A percentile compares a stretch with the other conserved stretches of the same genome.
phyloP scores from a whole-genome alignment of 768 basidiomycete species.

The Agaricus blazei region DNA sequence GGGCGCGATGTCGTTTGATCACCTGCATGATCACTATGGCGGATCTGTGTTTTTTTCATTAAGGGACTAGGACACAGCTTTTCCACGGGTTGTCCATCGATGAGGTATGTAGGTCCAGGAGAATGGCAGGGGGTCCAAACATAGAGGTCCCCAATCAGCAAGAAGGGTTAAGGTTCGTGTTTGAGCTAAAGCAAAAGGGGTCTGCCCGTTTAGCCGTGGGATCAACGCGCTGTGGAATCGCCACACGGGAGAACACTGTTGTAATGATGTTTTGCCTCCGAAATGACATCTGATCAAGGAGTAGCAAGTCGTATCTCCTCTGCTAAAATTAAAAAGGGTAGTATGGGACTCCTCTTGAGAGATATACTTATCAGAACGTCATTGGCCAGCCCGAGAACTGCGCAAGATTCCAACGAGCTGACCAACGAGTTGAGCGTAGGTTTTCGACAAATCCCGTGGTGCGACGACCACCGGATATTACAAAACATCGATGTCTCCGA shows the following conservation, averaged over 20 bases:
- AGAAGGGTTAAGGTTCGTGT: constrained; percentile 1
- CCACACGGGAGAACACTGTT: constrained; percentile 2
- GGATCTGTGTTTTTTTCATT: background rate
- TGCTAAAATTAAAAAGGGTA: background rate
- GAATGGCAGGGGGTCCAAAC: background rate
- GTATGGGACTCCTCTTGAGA: background rate
- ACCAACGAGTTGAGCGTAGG: background rate
- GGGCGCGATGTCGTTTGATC: too few species aligned
- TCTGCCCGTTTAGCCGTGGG: background rate
- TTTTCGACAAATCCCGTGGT: background rate
- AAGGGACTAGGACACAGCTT: too few species aligned
- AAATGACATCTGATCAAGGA: background rate
- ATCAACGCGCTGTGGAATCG: background rate
- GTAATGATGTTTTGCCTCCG: background rate
- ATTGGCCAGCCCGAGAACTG: background rate
- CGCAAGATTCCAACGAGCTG: constrained; percentile 3
- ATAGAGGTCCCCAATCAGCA: background rate
- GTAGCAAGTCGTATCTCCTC: background rate
- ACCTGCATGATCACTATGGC: background rate
- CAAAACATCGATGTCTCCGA: background rate
- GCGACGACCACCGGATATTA: too few species aligned
- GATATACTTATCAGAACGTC: background rate
- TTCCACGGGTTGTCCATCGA: background rate
- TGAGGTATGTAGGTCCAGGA: background rate
- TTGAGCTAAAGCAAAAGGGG: background rate